Evolutionary conservation across 2,329 filamentous ascomycete species (phyloP), one percentile per base, ranked within the genome.

Genomic region (Lomentospora prolificans): DNA sequence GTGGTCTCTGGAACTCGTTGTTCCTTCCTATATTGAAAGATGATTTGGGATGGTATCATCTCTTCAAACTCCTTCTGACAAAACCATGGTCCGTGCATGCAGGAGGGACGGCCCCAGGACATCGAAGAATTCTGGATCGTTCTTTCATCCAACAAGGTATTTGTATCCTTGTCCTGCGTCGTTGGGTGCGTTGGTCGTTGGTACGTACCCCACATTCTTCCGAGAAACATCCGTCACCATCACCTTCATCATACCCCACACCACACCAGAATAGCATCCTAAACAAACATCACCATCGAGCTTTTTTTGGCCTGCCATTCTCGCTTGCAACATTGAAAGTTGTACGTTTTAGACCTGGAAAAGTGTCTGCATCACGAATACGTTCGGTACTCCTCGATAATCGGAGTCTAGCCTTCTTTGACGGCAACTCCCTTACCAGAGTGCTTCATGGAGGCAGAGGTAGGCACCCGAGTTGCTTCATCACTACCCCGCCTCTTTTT

Each of bases 391-490:
- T 27, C 14, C 33, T 27, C 33, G 19, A 44, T 22, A 10, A 12
- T 30, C 48, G 24, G 48, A 31, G 27, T 39, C 30, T 22, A 17
- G 25, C 27, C 27, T 22, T n/a, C 27, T 31, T 52, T 33, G 50
- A 36, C 27, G 27, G 50, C 30, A 31, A 19, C 48, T 52, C 50
- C 19, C 17, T 33, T 36, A 30, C 27, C 27, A 52, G 19, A 52
- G 53, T 39, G 53, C 53, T 55, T 55, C 53, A 55, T 55, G 53
- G 53, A 55, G 53, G 53, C 53, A 55, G 53, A 55, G 53, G 53
- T 55, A 46, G 28, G 53, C 44, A 17, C 22, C 19, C 28, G 30
- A 30, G 12, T 24, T 41, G 17, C 27, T 22, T 17, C 50, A 14
- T 52, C 12, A 19, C 31, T 53, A 53, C 51, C 51, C 51, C 51